phyloP scores from a whole-genome alignment of 2,329 filamentous ascomycete species.

The Xylariaceae sp. region DNA sequence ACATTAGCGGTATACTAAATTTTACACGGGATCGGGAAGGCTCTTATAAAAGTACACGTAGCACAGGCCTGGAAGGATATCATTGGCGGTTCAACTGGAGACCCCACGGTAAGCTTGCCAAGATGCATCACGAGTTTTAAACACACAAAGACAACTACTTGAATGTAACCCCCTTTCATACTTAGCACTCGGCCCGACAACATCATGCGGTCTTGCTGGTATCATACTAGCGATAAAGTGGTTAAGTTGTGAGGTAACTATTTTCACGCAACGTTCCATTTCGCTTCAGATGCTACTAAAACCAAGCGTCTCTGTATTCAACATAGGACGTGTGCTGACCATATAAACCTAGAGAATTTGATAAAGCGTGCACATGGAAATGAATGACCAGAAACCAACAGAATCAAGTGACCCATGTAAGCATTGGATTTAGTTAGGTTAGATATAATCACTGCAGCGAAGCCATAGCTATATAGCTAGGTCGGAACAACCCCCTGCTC shows the following conservation, averaged over 20 bases:
- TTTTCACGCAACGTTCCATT: constrained; percentile 16
- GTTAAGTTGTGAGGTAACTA: background rate
- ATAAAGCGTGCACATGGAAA: too few relatives aligned
- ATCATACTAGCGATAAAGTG: constrained; percentile 10
- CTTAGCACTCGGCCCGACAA: constrained; percentile 15
- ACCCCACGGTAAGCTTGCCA: background rate
- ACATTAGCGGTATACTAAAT: background rate
- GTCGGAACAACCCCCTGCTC: too few relatives aligned
- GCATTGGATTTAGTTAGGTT: too few relatives aligned
- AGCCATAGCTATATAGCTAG: too few relatives aligned
- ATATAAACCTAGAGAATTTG: too few relatives aligned
- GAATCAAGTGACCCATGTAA: too few relatives aligned
- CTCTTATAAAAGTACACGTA: constrained; percentile 8
- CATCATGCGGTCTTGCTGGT: constrained; percentile 14
- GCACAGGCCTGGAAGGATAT: background rate
- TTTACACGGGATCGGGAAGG: background rate
- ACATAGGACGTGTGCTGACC: too few relatives aligned
- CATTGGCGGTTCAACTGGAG: background rate
- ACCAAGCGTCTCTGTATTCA: too few relatives aligned
- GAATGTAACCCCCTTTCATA: background rate
- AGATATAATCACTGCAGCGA: too few relatives aligned
- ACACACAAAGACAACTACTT: background rate
- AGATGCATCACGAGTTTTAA: constrained; percentile 4
- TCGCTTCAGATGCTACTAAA: background rate
- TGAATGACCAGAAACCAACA: too few relatives aligned